A percentile compares a stretch with the other conserved stretches of the same genome.
Conservation (phyloP, 176 grass and related monocot genomes). For the Tillandsia fasciculata region DNA sequence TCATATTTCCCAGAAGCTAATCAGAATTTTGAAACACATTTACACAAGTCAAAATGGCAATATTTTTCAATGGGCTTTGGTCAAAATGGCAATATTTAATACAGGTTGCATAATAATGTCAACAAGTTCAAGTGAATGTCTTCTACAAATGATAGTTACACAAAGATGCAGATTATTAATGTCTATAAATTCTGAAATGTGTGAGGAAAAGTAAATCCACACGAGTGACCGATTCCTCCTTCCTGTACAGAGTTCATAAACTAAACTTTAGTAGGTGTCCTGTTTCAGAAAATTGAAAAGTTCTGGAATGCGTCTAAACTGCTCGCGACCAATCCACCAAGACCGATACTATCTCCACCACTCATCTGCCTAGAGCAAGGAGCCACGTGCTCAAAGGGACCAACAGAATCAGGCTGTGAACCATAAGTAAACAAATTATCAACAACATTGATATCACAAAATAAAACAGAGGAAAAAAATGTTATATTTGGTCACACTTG, state of each 20-base stretch:
- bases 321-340: slow-evolving; percentile 41
- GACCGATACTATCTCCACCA: slow-evolving; percentile 44
- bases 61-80: too few relatives aligned
- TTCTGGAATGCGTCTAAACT: slow-evolving; percentile 84
- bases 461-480: slow-evolving; percentile 3
- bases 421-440: slow-evolving; percentile 3
- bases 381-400: slow-evolving; percentile 17
- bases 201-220: too few relatives aligned
- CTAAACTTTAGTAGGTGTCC: not conserved
- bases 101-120: too few relatives aligned
- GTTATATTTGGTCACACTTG: not conserved
- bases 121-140: too few relatives aligned
- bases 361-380: slow-evolving; percentile 46
- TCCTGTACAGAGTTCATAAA: not conserved
- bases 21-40: too few relatives aligned
- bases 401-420: slow-evolving; percentile 26
- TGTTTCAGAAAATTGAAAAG: slow-evolving; percentile 54
- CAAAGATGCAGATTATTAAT: too few relatives aligned
- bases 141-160: too few relatives aligned
- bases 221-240: not conserved
- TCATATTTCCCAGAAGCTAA: too few relatives aligned
- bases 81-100: too few relatives aligned
- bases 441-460: slow-evolving; percentile 3
- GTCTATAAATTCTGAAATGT: too few relatives aligned
- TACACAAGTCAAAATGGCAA: too few relatives aligned